These are phyloP conservation scores for Cyclotella cryptica DNA, from an alignment of 108 stramenopile species.

Conservation along the genomic window DNA sequence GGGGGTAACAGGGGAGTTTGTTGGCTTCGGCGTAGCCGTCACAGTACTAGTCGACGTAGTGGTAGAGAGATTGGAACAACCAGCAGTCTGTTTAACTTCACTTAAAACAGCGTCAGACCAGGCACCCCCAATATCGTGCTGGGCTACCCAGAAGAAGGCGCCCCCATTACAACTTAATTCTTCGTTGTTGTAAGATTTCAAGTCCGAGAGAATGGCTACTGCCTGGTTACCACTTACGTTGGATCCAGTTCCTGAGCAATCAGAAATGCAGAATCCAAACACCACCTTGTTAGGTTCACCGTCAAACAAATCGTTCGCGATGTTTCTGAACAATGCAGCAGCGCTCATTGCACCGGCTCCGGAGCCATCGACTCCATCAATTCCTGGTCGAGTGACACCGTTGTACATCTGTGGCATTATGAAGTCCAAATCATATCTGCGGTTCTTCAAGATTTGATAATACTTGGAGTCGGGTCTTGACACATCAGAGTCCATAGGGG, in stretches of 20 bases:
- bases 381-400: slow-evolving; percentile 42
- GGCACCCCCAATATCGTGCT: slow-evolving; percentile 42
- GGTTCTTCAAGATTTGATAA: slow-evolving; percentile 49
- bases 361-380: slow-evolving; percentile 43
- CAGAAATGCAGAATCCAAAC: slow-evolving; percentile 63
- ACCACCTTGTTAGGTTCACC: slow-evolving; percentile 59
- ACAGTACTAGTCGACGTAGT: not conserved
- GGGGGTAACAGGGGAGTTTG: not conserved
- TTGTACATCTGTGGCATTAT: slow-evolving; percentile 72
- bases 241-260: slow-evolving; percentile 46
- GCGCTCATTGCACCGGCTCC: slow-evolving; percentile 26
- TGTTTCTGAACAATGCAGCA: slow-evolving; percentile 29
- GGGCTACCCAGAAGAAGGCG: slow-evolving; percentile 64
- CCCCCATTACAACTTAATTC: slow-evolving; percentile 56
- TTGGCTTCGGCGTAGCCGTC: not conserved
- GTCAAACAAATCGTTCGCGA: slow-evolving; percentile 53
- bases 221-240: slow-evolving; percentile 49
- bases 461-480: slow-evolving; percentile 46
- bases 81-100: slow-evolving; percentile 18
- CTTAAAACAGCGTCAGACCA: slow-evolving; percentile 46
- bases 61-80: slow-evolving; percentile 13
- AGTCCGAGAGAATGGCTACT: slow-evolving; percentile 31
- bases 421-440: slow-evolving; percentile 46
- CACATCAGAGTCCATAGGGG: slow-evolving; percentile 66
- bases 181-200: slow-evolving; percentile 27